Evolutionary conservation across 2,329 filamentous ascomycete species (phyloP), one percentile per base, ranked within the genome.

Genomic region (Diaporthe capsici): DNA sequence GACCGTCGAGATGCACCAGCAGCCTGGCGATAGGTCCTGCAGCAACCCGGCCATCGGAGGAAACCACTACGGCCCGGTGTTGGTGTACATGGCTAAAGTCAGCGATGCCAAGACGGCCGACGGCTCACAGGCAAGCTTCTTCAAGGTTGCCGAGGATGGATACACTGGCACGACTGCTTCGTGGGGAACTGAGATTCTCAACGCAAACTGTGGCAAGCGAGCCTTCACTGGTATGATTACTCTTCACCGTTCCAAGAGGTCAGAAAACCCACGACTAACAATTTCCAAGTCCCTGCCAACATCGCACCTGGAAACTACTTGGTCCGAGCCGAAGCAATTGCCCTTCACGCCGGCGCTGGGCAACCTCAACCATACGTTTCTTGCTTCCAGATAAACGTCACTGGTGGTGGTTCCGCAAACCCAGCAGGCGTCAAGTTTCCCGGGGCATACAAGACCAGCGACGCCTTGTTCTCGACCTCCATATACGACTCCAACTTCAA

Each of bases 1-100:
- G 47, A 88, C 86, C 0, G 85, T 90, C 7, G 88, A 90, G 80
- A 90, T 90, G 87, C 88, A 90, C 82, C 85, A 87, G 34, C 75
- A 76, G 72, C 78, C 77, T 61, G 77, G 75, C 65, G 86, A 89
- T 79, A 85, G 88, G 58, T 82, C 78, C 42, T 90, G 88, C 79
- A 77, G 78, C 28, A 84, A 82, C 61, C 85, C 89, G 77, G 89
- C 88, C 31, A 89, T 91, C 71, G 89, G 89, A 42, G 88, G 89
- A 47, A 85, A 85, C 55, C 89, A 90, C 81, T 89, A 87, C 78
- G 88, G 88, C 13, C 88, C 89, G 1, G 87, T 90, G 47, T 85
- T 88, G 67, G 84, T 88, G 1, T 90, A 90, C 80, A 83, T 90
- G 73, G 85, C 85, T 80, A 86, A 88, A 77, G 88, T 90, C 28